Evolutionary conservation across 108 stramenopile species (phyloP), one percentile per base, ranked within the genome.

Genomic region (Skeletonema costatum): DNA sequence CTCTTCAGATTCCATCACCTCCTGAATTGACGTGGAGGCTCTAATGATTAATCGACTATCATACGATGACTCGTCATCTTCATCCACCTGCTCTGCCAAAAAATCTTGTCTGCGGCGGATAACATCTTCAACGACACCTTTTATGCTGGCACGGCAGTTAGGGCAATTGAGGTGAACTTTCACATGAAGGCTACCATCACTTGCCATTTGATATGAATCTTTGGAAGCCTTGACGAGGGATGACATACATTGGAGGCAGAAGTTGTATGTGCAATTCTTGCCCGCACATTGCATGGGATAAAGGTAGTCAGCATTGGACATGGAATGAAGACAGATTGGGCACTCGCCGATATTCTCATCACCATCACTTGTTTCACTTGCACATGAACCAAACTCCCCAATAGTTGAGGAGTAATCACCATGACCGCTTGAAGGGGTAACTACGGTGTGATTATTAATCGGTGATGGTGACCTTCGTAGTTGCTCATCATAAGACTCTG

Each of bases 181-280:
- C 66, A 95, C 88, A 60, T 89, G 94, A 2, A 86, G 66, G 32
- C 81, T 90, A 44, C 94, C 94, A 65, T 95, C 94, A 31, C 86
- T 87, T 17, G 94, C 92, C 68, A 76, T 75, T 80, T 92, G 81
- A 70, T 87, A 95, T 66, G 86, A 90, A 66, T 91, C 88, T 42
- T 77, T 74, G 17, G 86, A 80, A 12, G 85, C 81, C 11, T 71
- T 33, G 9, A 91, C 53, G 19, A 91, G 72, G 35, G 76, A 71
- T 16, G 82, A 71, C 8, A 89, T 75, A 64, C 92, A 93, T 12
- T 77, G 44, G 32, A 82, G 66, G 74, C 92, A 93, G 60, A 93
- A 90, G 64, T 93, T 91, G 85, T 82, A 93, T 12, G 76, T 77
- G 75, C 92, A 93, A 25, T 64, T 53, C 4, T 75, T 33, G 60